These are phyloP conservation scores for Diphasiastrum complanatum DNA, from an alignment of 83 land plant species.

Conservation along the genomic window DNA sequence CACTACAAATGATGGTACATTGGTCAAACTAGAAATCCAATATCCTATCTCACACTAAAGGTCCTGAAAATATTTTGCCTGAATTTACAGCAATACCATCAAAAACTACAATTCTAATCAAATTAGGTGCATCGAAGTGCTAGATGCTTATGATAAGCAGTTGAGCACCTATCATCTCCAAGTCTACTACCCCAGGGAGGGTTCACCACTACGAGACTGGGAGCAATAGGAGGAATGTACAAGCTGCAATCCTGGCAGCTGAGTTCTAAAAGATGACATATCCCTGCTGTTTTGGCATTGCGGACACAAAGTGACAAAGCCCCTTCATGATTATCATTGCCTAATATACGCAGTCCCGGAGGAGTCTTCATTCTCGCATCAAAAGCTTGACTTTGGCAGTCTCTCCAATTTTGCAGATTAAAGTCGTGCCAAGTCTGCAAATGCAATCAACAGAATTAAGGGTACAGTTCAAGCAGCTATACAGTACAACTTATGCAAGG, in stretches of 20 bases:
- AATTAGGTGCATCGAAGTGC: too few relatives aligned
- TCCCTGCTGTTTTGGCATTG: conserved; percentile 36
- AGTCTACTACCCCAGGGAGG: conserved; percentile 47
- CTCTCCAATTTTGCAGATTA: conserved; percentile 21
- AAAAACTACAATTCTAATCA: neutral
- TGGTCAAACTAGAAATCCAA: too few relatives aligned
- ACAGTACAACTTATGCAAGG: too few relatives aligned
- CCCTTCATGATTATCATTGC: conserved; percentile 45
- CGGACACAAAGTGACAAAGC: conserved; percentile 35
- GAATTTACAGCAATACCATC: neutral
- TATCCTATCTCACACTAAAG: too few relatives aligned
- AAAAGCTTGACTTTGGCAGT: conserved; percentile 24
- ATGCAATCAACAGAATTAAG: too few relatives aligned
- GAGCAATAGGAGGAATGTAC: conserved; percentile 25
- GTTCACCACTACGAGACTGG: conserved; percentile 39
- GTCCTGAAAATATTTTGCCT: too few relatives aligned
- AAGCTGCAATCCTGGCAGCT: conserved; percentile 33
- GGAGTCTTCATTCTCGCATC: conserved; percentile 18
- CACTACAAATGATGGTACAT: too few relatives aligned
- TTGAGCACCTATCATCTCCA: conserved; percentile 18
- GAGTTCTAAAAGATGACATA: conserved; percentile 30
- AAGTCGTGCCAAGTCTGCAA: conserved; percentile 49
- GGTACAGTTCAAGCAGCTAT: too few relatives aligned
- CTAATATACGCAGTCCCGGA: conserved; percentile 26
- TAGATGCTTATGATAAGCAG: too few relatives aligned